phyloP scores from a whole-genome alignment of 176 grass and related monocot species.

The Typha latifolia region DNA sequence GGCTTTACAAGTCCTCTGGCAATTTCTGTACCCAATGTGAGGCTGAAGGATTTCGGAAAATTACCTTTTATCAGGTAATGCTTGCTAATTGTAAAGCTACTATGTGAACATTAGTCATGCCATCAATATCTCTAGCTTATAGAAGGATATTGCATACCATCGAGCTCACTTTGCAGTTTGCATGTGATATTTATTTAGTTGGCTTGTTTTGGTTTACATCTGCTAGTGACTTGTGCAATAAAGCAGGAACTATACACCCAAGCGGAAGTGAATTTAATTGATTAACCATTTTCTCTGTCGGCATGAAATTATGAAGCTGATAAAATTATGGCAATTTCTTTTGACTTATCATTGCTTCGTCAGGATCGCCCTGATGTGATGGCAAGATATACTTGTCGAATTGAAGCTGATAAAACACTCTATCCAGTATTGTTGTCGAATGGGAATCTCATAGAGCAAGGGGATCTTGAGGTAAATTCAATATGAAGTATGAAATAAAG shows the following conservation, averaged over 20 bases:
- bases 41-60: slow-evolving; percentile 96
- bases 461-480: slow-evolving; percentile 61
- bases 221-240: background rate
- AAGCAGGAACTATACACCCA: background rate
- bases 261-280: no score
- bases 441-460: slow-evolving; percentile 81
- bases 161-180: no score
- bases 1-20: slow-evolving; percentile 79
- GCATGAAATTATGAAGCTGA: background rate
- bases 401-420: slow-evolving; percentile 81
- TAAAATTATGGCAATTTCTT: background rate
- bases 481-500: slow-evolving; percentile 21
- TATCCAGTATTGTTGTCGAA: slow-evolving; percentile 98
- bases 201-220: no score
- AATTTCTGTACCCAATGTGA: slow-evolving; percentile 99
- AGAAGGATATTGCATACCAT: background rate
- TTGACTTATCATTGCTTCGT: slow-evolving; percentile 22
- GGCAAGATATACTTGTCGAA: slow-evolving; percentile 86
- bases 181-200: no score
- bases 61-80: slow-evolving; percentile 92
- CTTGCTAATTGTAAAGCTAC: slow-evolving; percentile 9
- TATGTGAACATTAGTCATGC: slow-evolving; percentile 3
- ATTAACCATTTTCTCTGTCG: background rate
- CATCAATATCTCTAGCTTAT: background rate
- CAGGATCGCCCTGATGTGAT: slow-evolving; percentile 97